These are phyloP conservation scores for Trichoderma gracile DNA, from an alignment of 2,329 filamentous ascomycete genomes.

Conservation along the genomic window DNA sequence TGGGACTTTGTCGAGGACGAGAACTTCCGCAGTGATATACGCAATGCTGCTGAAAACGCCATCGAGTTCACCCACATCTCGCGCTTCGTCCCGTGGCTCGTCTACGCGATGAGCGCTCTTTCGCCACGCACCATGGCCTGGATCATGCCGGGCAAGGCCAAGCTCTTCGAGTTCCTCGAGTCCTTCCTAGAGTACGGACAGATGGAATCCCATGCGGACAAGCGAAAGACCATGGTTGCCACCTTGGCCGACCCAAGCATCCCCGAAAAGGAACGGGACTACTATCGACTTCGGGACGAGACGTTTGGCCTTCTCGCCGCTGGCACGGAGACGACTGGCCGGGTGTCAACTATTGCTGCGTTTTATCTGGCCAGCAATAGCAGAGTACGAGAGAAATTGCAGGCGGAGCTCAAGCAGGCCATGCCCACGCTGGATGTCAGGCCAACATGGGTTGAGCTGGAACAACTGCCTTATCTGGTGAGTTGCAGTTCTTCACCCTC, in stretches of 20 bases:
- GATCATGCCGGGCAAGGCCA: constrained; percentile 21
- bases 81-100: constrained; percentile 26
- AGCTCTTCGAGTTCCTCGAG: constrained; percentile 17
- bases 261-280: constrained; percentile 23
- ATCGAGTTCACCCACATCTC: constrained; percentile 24
- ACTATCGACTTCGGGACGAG: constrained; percentile 29
- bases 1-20: constrained; percentile 27
- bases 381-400: constrained; percentile 22
- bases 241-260: constrained; percentile 24
- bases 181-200: constrained; percentile 2
- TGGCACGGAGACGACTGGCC: constrained; percentile 29
- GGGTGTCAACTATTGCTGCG: constrained; percentile 22
- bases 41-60: constrained; percentile 17
- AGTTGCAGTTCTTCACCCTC: background rate
- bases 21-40: constrained; percentile 22
- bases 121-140: constrained; percentile 13
- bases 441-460: constrained; percentile 26
- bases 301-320: constrained; percentile 27
- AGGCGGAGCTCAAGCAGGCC: constrained; percentile 23
- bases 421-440: constrained; percentile 18
- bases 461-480: constrained; percentile 28
- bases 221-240: constrained; percentile 18
- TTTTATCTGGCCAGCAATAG: constrained; percentile 26
- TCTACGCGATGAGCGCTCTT: constrained; percentile 13
- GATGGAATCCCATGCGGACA: background rate